Conservation (phyloP, 1,139 yeast species). For the Sugiyamaella pinicola region DNA sequence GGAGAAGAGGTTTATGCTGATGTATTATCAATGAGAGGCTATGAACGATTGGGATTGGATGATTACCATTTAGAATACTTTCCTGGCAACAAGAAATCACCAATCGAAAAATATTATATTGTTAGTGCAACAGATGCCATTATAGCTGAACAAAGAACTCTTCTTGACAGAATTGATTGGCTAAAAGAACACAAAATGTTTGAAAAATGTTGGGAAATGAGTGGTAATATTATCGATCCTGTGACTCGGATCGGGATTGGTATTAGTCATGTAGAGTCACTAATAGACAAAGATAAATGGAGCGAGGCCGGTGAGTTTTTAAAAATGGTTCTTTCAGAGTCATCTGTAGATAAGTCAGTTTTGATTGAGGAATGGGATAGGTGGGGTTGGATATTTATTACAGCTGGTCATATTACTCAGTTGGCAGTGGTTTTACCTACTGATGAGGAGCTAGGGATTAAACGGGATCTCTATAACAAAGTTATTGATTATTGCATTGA, state of each 20-base stretch:
- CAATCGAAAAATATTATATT: constrained; percentile 56
- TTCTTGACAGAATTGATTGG: constrained; percentile 76
- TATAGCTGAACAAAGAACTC: constrained; percentile 66
- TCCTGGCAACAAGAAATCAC: constrained; percentile 15
- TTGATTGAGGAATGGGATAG: constrained; percentile 59
- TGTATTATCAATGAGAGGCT: constrained; percentile 63
- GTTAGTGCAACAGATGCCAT: constrained; percentile 84
- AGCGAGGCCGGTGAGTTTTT: constrained; percentile 57
- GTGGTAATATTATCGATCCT: constrained; percentile 57
- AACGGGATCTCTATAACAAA: constrained; percentile 51
- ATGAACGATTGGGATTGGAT: constrained; percentile 67
- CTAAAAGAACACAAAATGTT: constrained; percentile 56
- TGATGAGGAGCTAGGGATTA: constrained; percentile 45
- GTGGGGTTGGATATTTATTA: constrained; percentile 60
- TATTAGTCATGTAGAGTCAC: constrained; percentile 58
- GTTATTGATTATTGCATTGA: constrained; percentile 56
- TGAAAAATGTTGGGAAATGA: constrained; percentile 75
- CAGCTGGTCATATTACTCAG: constrained; percentile 50
- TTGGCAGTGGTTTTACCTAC: constrained; percentile 60
- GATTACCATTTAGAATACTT: constrained; percentile 60
- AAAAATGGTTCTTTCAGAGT: constrained; percentile 44
- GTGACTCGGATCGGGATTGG: constrained; percentile 63
- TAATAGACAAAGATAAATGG: constrained; percentile 58
- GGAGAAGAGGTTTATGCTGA: constrained; percentile 85
- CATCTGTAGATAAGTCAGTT: constrained; percentile 31